Evolutionary conservation across 2,329 filamentous ascomycete species (phyloP).

Genomic region (Clarireedia sp.): DNA sequence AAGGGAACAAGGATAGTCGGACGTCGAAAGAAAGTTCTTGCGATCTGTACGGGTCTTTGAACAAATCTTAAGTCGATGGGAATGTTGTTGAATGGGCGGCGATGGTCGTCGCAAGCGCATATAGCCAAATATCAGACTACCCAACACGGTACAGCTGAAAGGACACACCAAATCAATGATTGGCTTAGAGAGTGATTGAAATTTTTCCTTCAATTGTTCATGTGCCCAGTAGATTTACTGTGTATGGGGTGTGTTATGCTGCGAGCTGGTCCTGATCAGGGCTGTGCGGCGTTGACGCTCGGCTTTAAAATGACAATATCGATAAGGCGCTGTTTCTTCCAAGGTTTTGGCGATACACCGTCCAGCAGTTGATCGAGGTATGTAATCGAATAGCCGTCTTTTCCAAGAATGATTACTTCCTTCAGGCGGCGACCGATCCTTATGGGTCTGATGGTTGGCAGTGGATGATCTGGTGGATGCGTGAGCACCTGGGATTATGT

Average conservation of each 20-base stretch:
- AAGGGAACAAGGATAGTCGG: neutral
- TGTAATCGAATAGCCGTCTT: neutral
- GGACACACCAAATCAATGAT: neutral
- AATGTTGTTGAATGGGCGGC: neutral
- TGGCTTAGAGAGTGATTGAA: neutral
- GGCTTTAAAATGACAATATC: constrained; percentile 5
- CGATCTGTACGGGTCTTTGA: too few species aligned
- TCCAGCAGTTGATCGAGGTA: neutral
- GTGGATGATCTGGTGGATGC: neutral
- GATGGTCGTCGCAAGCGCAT: neutral
- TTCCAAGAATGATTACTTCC: neutral
- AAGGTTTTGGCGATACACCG: neutral
- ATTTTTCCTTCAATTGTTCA: neutral
- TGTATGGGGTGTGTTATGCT: neutral
- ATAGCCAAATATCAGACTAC: neutral
- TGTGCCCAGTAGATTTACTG: neutral
- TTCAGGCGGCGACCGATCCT: constrained; percentile 7
- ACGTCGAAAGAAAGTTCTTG: neutral
- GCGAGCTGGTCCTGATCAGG: neutral
- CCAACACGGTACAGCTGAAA: neutral
- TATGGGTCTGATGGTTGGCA: neutral
- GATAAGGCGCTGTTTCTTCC: constrained; percentile 6
- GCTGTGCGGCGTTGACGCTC: neutral
- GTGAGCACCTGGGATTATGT: constrained; percentile 1
- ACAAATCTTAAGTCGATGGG: too few species aligned